Evolutionary conservation across 2,329 filamentous ascomycete species (phyloP).

Genomic region (Clonostachys sp.): DNA sequence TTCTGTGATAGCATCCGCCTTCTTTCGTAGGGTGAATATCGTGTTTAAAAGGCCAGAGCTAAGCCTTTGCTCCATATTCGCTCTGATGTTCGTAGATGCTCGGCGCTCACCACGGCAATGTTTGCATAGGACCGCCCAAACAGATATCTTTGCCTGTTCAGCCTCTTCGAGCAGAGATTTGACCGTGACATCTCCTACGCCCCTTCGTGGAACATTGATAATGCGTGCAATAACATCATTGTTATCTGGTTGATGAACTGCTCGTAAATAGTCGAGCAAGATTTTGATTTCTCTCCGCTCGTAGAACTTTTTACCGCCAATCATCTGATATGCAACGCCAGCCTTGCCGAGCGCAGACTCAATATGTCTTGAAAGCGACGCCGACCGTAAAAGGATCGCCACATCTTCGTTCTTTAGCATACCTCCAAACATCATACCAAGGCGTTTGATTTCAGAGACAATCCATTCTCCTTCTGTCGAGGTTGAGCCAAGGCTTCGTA

Average conservation of each 20-base stretch:
- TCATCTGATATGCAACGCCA: slow-evolving; percentile 87
- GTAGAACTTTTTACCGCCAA: slow-evolving; percentile 86
- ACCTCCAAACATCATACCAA: slow-evolving; percentile 64
- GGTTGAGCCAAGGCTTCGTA: slow-evolving; percentile 68
- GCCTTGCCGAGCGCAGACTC: slow-evolving; percentile 76
- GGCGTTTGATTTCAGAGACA: slow-evolving; percentile 73
- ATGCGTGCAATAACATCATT: slow-evolving; percentile 82
- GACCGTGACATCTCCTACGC: slow-evolving; percentile 75
- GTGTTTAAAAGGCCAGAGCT: slow-evolving; percentile 44
- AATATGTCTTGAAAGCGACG: slow-evolving; percentile 77
- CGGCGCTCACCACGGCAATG: slow-evolving; percentile 45
- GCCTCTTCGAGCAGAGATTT: slow-evolving; percentile 73
- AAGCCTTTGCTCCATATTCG: slow-evolving; percentile 47
- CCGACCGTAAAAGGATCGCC: slow-evolving; percentile 82
- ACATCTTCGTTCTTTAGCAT: slow-evolving; percentile 74
- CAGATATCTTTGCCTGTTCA: slow-evolving; percentile 59
- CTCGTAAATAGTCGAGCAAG: slow-evolving; percentile 80
- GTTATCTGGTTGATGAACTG: slow-evolving; percentile 79
- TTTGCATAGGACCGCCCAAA: slow-evolving; percentile 69
- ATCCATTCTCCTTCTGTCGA: slow-evolving; percentile 83
- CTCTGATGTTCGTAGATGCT: slow-evolving; percentile 43
- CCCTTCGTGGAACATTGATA: slow-evolving; percentile 78
- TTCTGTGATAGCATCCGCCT: slow-evolving; percentile 16
- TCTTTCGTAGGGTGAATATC: slow-evolving; percentile 22
- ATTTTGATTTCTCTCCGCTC: slow-evolving; percentile 87